Conservation (phyloP, 768 basidiomycete species). For the Amanita fuliginea region DNA sequence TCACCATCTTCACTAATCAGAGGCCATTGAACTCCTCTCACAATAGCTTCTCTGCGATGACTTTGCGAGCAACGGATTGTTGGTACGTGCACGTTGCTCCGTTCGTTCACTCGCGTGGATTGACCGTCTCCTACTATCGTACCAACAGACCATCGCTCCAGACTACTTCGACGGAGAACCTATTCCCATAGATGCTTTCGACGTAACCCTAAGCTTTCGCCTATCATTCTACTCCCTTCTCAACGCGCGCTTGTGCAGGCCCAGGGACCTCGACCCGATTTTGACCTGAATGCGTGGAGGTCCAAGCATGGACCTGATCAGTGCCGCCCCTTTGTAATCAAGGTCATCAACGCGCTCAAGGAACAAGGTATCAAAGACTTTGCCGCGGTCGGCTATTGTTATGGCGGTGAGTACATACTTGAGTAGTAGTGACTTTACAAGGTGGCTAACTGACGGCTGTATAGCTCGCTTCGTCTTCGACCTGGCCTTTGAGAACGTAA, state of each 20-base stretch:
- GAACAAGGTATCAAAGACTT: constrained; percentile 47
- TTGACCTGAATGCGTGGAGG: constrained; percentile 32
- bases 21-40: background rate
- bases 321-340: constrained; percentile 42
- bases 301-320: constrained; percentile 23
- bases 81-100: constrained; percentile 4
- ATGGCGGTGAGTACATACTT: constrained; percentile 43
- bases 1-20: background rate
- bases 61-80: constrained; percentile 20
- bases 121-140: background rate
- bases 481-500: constrained; percentile 43
- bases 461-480: constrained; percentile 49
- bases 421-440: too few species aligned
- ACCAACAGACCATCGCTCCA: constrained; percentile 20
- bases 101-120: background rate
- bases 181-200: constrained; percentile 13
- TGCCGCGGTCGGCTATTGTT: constrained; percentile 60
- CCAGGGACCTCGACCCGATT: constrained; percentile 14
- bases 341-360: constrained; percentile 46
- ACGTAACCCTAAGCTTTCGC: background rate
- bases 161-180: constrained; percentile 37
- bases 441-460: background rate
- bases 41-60: constrained; percentile 19
- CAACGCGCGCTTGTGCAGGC: background rate
- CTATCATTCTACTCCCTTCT: background rate